A percentile compares a stretch with the other conserved stretches of the same genome.
These are phyloP conservation scores for Solioccasus polychromus DNA, from an alignment of 768 basidiomycete species.

Conservation along the genomic window DNA sequence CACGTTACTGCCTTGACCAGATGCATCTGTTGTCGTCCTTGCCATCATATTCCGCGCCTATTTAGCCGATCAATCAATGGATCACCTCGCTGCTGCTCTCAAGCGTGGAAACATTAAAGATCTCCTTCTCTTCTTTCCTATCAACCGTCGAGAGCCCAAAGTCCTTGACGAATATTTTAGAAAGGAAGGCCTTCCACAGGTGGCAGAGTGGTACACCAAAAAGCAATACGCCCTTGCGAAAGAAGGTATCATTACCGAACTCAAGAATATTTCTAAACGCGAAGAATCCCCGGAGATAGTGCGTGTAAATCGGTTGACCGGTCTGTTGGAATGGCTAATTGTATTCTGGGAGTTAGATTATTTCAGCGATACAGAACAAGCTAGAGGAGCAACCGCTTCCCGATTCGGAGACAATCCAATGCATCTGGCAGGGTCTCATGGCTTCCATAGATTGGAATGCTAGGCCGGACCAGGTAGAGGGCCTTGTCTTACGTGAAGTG, in stretches of 20 bases:
- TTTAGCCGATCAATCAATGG: constrained; percentile 81
- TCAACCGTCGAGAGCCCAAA: constrained; percentile 72
- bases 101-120: constrained; percentile 86
- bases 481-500: constrained; percentile 83
- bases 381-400: constrained; percentile 82
- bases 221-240: constrained; percentile 81
- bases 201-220: constrained; percentile 95
- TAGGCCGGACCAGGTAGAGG: constrained; percentile 89
- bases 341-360: constrained; percentile 50
- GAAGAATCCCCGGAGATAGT: constrained; percentile 72
- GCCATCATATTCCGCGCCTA: constrained; percentile 80
- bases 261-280: constrained; percentile 67
- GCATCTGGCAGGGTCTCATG: constrained; percentile 93
- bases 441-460: constrained; percentile 84
- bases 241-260: constrained; percentile 66
- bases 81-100: constrained; percentile 79
- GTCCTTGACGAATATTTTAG: constrained; percentile 85
- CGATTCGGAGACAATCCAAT: constrained; percentile 78
- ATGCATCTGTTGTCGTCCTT: constrained; percentile 73
- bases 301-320: constrained; percentile 20
- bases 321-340: constrained; percentile 5
- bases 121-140: constrained; percentile 82
- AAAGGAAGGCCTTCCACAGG: constrained; percentile 67
- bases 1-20: constrained; percentile 38
- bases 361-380: constrained; percentile 65